These are phyloP conservation scores for Juglanconis oblonga DNA, from an alignment of 2,329 filamentous ascomycete genomes.

Conservation along the genomic window DNA sequence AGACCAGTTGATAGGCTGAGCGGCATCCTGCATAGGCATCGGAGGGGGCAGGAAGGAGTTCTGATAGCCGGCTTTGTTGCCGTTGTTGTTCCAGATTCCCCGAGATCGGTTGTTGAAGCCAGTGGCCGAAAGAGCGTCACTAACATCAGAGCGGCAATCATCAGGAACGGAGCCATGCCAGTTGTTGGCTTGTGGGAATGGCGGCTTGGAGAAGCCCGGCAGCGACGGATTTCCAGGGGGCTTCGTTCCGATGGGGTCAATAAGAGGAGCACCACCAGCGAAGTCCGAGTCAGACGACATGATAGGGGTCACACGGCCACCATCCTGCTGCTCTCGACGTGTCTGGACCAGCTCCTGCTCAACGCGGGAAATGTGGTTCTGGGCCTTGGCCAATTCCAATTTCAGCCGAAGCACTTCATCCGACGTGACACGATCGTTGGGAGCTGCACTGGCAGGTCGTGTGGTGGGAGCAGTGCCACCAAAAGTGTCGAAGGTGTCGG, in stretches of 20 bases:
- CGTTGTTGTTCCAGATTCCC: slow-evolving; percentile 51
- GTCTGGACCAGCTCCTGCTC: slow-evolving; percentile 68
- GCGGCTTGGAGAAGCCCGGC: slow-evolving; percentile 32
- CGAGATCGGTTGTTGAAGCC: slow-evolving; percentile 53
- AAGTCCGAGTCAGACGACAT: slow-evolving; percentile 37
- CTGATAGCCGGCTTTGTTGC: slow-evolving; percentile 38
- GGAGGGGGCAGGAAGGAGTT: slow-evolving; percentile 24
- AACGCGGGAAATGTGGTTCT: slow-evolving; percentile 67
- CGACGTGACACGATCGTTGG: slow-evolving; percentile 41
- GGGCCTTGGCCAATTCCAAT: slow-evolving; percentile 67
- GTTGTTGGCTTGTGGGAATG: slow-evolving; percentile 39
- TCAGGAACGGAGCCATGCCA: slow-evolving; percentile 49
- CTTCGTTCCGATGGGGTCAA: slow-evolving; percentile 19
- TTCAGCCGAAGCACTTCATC: slow-evolving; percentile 68
- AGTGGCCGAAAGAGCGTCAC: slow-evolving; percentile 50
- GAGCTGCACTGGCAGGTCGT: slow-evolving; percentile 49
- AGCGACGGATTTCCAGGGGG: slow-evolving; percentile 30
- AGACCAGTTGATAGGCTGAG: slow-evolving; percentile 45
- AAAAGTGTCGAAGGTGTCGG: slow-evolving; percentile 44
- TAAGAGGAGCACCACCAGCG: slow-evolving; percentile 25
- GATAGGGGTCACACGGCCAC: slow-evolving; percentile 51
- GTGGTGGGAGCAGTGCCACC: slow-evolving; percentile 46
- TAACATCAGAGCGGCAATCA: slow-evolving; percentile 55
- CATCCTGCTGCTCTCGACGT: slow-evolving; percentile 57
- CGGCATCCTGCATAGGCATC: slow-evolving; percentile 31